Evolutionary conservation across 768 basidiomycete genomes (phyloP), one percentile per base, ranked within the genome.

Genomic region (Panus rudis): DNA sequence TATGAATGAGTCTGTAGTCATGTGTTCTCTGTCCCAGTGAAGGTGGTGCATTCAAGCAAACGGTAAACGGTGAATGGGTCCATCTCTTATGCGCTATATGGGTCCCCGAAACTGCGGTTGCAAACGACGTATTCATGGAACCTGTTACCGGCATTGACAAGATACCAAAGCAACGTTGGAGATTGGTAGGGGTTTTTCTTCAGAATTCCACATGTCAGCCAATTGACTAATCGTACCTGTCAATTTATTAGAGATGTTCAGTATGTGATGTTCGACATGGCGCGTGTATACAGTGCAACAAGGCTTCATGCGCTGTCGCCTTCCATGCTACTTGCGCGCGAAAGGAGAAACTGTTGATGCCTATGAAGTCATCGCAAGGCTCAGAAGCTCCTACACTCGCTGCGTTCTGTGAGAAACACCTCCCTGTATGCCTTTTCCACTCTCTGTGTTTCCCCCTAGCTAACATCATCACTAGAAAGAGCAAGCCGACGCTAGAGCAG

Each of bases 1-100:
- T 30, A 10, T 30, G 7, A 22, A 2, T 10, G 16, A 28, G 1
- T 33, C 41, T 25, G 4, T 55, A 97, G 92, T 81, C 83, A 14
- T 99, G 96, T 60, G 72, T 92, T n/a, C 72, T 98, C 37, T 99
- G 96, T 57, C 96, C 96, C 0, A 91, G 89, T 47, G 90, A 97
- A 65, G 93, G 89, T 4, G 96, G 96, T 16, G 96, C 96, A 1
- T 99, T 98, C 73, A 99, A 99, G 60, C 96, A 99, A 63, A 97
- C 96, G 0, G 74, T 79, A 0, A 72, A 82, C 23, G 92, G 90
- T 0, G 84, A 91, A 48, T 99, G 96, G 96, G 87, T 92, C 0
- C 96, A 99, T 61, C 70, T 99, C 0, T 73, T 98, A 0, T 99
- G 96, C 55, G 92, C 94, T 3, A 93, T 99, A 41, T 99, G 92